These are phyloP conservation scores for Ceratocystis ficicola DNA, from an alignment of 2,329 filamentous ascomycete genomes.

Conservation along the genomic window DNA sequence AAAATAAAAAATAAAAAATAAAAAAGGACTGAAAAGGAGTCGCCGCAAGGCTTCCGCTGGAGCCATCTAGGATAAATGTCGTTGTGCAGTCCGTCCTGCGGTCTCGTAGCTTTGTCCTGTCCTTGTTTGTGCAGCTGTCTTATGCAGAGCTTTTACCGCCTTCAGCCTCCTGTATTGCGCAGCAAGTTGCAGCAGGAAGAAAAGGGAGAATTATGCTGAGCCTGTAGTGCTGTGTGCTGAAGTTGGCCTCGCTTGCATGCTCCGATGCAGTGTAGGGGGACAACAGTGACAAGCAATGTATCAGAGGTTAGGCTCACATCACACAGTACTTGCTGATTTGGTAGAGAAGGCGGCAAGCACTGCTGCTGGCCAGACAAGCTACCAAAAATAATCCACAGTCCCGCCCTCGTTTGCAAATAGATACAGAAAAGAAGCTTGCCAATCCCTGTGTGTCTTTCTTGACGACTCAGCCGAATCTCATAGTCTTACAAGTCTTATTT, in stretches of 20 bases:
- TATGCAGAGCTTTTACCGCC: constrained; percentile 12
- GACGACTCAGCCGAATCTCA: neutral
- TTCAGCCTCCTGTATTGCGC: constrained; percentile 7
- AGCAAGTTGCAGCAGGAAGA: neutral
- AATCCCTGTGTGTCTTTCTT: no score
- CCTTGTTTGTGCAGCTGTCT: constrained; percentile 1
- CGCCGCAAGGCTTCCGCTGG: neutral
- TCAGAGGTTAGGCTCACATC: neutral
- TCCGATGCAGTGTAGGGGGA: neutral
- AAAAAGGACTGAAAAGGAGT: neutral
- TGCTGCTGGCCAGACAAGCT: neutral
- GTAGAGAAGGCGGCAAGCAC: neutral
- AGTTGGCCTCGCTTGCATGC: neutral
- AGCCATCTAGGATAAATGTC: neutral
- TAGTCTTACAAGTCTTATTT: neutral
- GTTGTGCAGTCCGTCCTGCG: neutral
- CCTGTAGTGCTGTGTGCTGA: neutral
- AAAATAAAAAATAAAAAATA: neutral
- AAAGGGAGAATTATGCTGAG: constrained; percentile 7
- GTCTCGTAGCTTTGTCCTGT: neutral
- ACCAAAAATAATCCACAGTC: neutral
- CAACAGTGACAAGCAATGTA: neutral
- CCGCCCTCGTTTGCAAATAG: no score
- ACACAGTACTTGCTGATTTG: neutral
- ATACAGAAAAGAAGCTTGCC: no score